Conservation (phyloP, 768 basidiomycete genomes). For the Amanita muscaria region DNA sequence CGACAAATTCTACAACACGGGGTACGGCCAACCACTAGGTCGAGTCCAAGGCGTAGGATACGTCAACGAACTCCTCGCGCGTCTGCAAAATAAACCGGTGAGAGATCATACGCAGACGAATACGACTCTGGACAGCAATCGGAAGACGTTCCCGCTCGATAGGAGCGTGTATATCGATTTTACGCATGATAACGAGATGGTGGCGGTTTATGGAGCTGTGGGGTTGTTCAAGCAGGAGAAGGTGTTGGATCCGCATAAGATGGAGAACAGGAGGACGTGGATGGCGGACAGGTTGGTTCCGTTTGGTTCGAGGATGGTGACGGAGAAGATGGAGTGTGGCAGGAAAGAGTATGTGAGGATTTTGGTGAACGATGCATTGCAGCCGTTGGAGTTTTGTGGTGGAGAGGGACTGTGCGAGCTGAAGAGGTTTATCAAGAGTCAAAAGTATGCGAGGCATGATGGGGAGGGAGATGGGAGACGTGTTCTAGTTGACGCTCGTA, state of each 20-base stretch:
- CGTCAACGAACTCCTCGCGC: slow-evolving; percentile 80
- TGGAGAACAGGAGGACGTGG: slow-evolving; percentile 39
- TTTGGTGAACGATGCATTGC: slow-evolving; percentile 70
- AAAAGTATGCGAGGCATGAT: slow-evolving; percentile 55
- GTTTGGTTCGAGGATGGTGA: slow-evolving; percentile 66
- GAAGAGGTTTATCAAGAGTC: slow-evolving; percentile 59
- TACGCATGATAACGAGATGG: slow-evolving; percentile 80
- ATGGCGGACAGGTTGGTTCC: slow-evolving; percentile 54
- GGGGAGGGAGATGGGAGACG: slow-evolving; percentile 67
- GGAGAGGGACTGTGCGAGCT: slow-evolving; percentile 58
- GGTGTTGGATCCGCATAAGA: slow-evolving; percentile 24
- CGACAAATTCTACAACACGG: slow-evolving; percentile 71
- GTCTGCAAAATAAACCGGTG: slow-evolving; percentile 58
- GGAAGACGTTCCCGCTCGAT: slow-evolving; percentile 63
- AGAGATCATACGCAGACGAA: slow-evolving; percentile 71
- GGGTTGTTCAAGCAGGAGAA: slow-evolving; percentile 39
- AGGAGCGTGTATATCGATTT: slow-evolving; percentile 69
- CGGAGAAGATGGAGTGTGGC: slow-evolving; percentile 30
- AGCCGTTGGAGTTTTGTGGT: slow-evolving; percentile 54
- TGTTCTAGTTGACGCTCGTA: too few species aligned
- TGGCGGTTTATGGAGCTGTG: slow-evolving; percentile 61
- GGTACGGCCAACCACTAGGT: slow-evolving; percentile 68
- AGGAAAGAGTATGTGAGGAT: slow-evolving; percentile 51
- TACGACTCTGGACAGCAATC: slow-evolving; percentile 53
- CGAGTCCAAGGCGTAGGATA: slow-evolving; percentile 81